Conservation (phyloP, 1,284 basidiomycete species). For the Polyporus tsugae region DNA sequence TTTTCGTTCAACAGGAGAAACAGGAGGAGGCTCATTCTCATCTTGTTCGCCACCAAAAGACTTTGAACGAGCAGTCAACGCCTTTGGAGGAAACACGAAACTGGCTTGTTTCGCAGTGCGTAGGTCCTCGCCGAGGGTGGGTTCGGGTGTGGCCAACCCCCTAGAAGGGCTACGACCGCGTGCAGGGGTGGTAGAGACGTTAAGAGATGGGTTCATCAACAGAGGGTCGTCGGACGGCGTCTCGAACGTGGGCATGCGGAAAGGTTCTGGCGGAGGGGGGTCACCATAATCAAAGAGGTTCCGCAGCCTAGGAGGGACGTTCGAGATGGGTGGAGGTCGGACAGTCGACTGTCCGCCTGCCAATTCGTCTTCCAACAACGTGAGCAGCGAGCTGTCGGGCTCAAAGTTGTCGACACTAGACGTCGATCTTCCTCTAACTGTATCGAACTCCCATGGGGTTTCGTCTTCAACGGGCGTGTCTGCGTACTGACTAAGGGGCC, state of each 20-base stretch:
- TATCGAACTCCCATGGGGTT: slow-evolving; percentile 81
- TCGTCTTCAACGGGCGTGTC: slow-evolving; percentile 49
- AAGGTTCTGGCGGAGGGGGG: slow-evolving; percentile 47
- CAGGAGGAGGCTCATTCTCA: slow-evolving; percentile 32
- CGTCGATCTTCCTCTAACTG: slow-evolving; percentile 57
- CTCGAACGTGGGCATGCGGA: slow-evolving; percentile 49
- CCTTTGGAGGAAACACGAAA: slow-evolving; percentile 62
- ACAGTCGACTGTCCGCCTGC: slow-evolving; percentile 50
- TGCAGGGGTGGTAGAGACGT: slow-evolving; percentile 40
- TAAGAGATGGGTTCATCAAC: slow-evolving; percentile 38
- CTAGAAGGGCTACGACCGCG: slow-evolving; percentile 37
- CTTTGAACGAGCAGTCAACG: slow-evolving; percentile 44
- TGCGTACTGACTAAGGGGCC: slow-evolving; percentile 21
- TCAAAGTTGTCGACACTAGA: slow-evolving; percentile 32
- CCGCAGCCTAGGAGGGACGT: slow-evolving; percentile 76
- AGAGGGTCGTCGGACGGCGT: slow-evolving; percentile 28
- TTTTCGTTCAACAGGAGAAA: slow-evolving; percentile 28
- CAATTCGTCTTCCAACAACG: slow-evolving; percentile 24
- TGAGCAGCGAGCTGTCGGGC: slow-evolving; percentile 27
- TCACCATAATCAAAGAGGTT: slow-evolving; percentile 69
- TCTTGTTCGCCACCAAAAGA: slow-evolving; percentile 39
- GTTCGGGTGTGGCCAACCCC: slow-evolving; percentile 29
- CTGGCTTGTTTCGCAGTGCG: slow-evolving; percentile 56
- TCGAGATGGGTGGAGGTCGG: slow-evolving; percentile 50
- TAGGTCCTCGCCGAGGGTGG: slow-evolving; percentile 46